Evolutionary conservation across 345 rosid genomes (phyloP), one percentile per base, ranked within the genome.

Genomic region (Excoecaria agallocha): DNA sequence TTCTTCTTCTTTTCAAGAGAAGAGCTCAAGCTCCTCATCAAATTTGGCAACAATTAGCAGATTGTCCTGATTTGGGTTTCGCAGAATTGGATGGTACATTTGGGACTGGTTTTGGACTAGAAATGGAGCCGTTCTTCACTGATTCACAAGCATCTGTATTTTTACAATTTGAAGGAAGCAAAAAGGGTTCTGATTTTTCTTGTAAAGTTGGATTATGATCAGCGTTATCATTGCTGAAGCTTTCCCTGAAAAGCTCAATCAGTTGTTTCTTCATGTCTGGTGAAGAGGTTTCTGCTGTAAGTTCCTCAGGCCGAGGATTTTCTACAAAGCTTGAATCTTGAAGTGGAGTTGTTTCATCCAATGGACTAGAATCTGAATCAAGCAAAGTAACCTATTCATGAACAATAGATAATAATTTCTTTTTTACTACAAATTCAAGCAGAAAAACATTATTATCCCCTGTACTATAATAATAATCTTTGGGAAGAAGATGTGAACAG

Each of bases 211-310:
- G 59, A 62, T 77, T 72, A 35, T 16, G 65, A 7, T 68, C 69
- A 12, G 3, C 56, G 5, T 69, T 78, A 39, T 43, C 63, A 30
- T 30, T 30, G 30, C 51, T 39, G 38, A 79, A 80, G 81, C 90
- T 83, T 67, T 88, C 89, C 6, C 80, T 79, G 30, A 90, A 86
- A 68, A 88, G 84, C 74, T 90, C 92, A 38, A 83, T 67, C 3
- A 90, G 84, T 74, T 74, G 94, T 84, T 85, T 89, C 71, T 84
- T 89, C 59, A 70, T 54, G 0, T 81, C 87, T 4, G 74, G 43
- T 12, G 84, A 79, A 64, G 84, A 69, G 4, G 78, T 43, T 30
- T 77, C 78, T 38, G 83, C 71, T 49, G 63, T 49, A 10, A 62
- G n/a, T 68, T 81, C 72, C 20, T 76, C 81, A 17, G 7, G 68